These are phyloP conservation scores for Lasiodiplodia gonubiensis DNA, from an alignment of 2,329 filamentous ascomycete species.

Conservation along the genomic window DNA sequence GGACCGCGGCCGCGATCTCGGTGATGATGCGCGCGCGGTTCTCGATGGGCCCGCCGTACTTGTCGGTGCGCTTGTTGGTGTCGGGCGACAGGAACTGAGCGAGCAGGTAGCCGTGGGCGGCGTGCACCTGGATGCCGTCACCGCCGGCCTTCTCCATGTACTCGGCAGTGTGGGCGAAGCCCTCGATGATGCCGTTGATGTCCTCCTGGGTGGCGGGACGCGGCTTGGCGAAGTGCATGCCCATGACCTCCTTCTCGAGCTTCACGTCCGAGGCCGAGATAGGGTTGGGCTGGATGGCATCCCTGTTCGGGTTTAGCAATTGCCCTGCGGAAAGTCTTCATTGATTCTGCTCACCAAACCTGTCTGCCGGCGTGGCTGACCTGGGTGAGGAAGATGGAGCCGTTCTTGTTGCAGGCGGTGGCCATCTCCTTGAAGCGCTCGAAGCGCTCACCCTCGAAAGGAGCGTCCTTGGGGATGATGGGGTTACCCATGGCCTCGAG, in stretches of 20 bases:
- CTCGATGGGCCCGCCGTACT: slow-evolving; percentile 45
- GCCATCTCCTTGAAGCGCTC: slow-evolving; percentile 65
- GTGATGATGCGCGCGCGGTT: slow-evolving; percentile 44
- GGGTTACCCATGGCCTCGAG: slow-evolving; percentile 63
- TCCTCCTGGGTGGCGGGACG: slow-evolving; percentile 57
- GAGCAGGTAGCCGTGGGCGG: slow-evolving; percentile 46
- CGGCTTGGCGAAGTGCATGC: slow-evolving; percentile 57
- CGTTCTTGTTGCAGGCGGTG: slow-evolving; percentile 61
- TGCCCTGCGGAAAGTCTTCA: background rate
- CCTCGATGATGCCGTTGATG: slow-evolving; percentile 61
- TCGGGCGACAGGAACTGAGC: slow-evolving; percentile 46
- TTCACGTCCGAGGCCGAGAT: slow-evolving; percentile 57
- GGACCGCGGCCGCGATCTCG: slow-evolving; percentile 42
- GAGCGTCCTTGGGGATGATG: slow-evolving; percentile 62
- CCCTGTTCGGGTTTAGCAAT: slow-evolving; percentile 29
- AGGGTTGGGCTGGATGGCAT: slow-evolving; percentile 51
- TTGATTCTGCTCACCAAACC: slow-evolving; percentile 35
- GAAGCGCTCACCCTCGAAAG: slow-evolving; percentile 63
- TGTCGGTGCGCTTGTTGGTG: slow-evolving; percentile 45
- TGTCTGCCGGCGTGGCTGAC: slow-evolving; percentile 70
- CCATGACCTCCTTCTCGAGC: slow-evolving; percentile 42
- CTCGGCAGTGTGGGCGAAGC: slow-evolving; percentile 65
- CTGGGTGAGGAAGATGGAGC: slow-evolving; percentile 63
- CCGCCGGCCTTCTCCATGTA: slow-evolving; percentile 65
- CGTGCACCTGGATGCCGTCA: slow-evolving; percentile 52